These are phyloP conservation scores for Malbranchea zuffiana DNA, from an alignment of 2,329 filamentous ascomycete genomes.

Conservation along the genomic window DNA sequence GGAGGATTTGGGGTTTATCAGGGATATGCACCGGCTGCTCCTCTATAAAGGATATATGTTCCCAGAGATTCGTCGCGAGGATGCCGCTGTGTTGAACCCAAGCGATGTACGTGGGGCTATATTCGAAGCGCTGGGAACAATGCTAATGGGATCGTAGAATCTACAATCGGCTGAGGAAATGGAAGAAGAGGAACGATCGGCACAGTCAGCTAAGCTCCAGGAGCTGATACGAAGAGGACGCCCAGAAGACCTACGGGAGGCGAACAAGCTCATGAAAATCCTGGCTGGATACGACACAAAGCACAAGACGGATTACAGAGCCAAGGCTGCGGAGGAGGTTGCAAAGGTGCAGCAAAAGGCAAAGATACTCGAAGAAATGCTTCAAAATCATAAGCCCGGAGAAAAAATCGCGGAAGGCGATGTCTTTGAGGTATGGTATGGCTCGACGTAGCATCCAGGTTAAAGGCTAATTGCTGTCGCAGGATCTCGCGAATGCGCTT, in stretches of 20 bases:
- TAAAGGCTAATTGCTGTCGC: slow-evolving; percentile 12
- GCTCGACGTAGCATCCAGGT: background rate
- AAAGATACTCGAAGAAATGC: slow-evolving; percentile 77
- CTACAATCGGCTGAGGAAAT: slow-evolving; percentile 95
- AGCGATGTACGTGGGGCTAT: slow-evolving; percentile 62
- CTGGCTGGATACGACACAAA: slow-evolving; percentile 97
- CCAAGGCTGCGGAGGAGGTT: slow-evolving; percentile 93
- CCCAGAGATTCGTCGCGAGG: slow-evolving; percentile 80
- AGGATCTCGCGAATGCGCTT: slow-evolving; percentile 79
- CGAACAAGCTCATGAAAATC: slow-evolving; percentile 95
- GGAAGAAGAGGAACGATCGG: slow-evolving; percentile 91
- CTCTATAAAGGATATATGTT: slow-evolving; percentile 97
- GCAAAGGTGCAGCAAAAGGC: slow-evolving; percentile 94
- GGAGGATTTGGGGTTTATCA: slow-evolving; percentile 88
- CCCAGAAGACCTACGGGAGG: slow-evolving; percentile 89
- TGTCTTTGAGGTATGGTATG: slow-evolving; percentile 50
- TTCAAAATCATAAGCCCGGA: slow-evolving; percentile 71
- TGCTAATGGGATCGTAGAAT: slow-evolving; percentile 47
- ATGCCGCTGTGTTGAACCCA: slow-evolving; percentile 91
- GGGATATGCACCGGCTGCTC: slow-evolving; percentile 92
- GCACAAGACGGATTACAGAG: slow-evolving; percentile 93
- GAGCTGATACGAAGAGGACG: slow-evolving; percentile 87
- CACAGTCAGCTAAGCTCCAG: slow-evolving; percentile 95
- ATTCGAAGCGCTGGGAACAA: slow-evolving; percentile 8
- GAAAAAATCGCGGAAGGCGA: slow-evolving; percentile 64